Conservation (phyloP, 441 rosid genomes). For the Corymbia citriodora region DNA sequence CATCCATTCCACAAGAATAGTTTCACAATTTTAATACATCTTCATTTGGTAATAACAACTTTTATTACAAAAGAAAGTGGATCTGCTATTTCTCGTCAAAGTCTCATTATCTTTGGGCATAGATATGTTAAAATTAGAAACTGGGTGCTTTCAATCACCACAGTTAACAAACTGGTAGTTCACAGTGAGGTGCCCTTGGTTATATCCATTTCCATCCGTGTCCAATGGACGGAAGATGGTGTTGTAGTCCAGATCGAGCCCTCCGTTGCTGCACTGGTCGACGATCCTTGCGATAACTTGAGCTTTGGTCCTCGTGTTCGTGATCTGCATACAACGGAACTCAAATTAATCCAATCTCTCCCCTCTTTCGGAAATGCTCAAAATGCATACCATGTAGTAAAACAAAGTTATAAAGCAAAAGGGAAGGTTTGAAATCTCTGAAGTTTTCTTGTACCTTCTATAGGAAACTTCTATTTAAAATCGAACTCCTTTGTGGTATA, state of each 20-base stretch:
- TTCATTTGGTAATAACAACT: background rate
- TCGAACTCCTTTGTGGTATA: background rate
- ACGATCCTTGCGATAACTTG: background rate
- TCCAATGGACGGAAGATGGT: background rate
- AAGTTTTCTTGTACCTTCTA: background rate
- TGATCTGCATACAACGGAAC: background rate
- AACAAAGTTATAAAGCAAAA: background rate
- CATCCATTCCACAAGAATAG: background rate
- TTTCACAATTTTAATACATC: background rate
- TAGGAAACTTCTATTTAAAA: background rate
- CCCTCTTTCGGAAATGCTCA: background rate
- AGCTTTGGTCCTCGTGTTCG: background rate
- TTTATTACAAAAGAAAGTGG: background rate
- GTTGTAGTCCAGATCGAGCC: background rate
- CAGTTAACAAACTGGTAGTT: background rate
- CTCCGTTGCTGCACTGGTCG: background rate
- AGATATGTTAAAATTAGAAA: background rate
- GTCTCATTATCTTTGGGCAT: background rate
- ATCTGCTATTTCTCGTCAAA: background rate
- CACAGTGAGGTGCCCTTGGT: background rate
- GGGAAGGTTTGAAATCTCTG: background rate
- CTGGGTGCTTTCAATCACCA: background rate
- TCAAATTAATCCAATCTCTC: background rate
- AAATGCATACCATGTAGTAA: background rate
- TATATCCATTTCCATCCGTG: background rate